Evolutionary conservation across 495 filamentous ascomycete species (phyloP).

Genomic region (Neurospora africana): DNA sequence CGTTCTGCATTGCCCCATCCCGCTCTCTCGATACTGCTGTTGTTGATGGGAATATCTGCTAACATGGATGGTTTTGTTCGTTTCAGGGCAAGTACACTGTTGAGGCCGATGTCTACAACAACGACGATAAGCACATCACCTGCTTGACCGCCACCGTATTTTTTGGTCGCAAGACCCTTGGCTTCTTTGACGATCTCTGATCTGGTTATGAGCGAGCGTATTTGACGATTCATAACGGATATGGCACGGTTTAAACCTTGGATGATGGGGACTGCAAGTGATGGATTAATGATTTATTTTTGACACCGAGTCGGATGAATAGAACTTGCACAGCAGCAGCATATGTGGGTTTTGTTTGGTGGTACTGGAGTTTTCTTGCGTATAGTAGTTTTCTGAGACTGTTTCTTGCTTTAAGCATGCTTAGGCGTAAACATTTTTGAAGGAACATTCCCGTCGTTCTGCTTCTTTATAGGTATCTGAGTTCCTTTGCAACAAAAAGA

Average conservation of each 20-base stretch:
- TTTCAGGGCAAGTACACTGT: slow-evolving; percentile 81
- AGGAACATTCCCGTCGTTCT: not conserved
- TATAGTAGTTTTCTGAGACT: not conserved
- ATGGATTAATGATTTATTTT: slow-evolving; percentile 2
- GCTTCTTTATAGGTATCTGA: not conserved
- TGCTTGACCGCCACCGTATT: slow-evolving; percentile 63
- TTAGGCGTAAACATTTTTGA: not conserved
- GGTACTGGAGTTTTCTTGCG: not conserved
- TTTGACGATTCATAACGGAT: not conserved
- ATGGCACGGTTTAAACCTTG: not conserved
- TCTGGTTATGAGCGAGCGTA: not conserved
- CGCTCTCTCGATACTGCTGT: not conserved
- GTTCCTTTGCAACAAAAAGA: not conserved
- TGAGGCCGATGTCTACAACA: slow-evolving; percentile 67
- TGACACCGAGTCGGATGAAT: not conserved
- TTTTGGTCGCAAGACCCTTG: slow-evolving; percentile 33
- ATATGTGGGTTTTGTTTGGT: not conserved
- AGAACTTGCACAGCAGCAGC: not conserved
- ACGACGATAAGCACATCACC: slow-evolving; percentile 59
- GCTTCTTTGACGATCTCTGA: slow-evolving; percentile 17
- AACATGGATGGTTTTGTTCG: not conserved
- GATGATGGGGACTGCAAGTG: slow-evolving; percentile 3
- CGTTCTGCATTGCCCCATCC: slow-evolving; percentile 19
- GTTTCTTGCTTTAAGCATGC: not conserved
- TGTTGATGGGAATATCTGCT: not conserved